phyloP scores from a whole-genome alignment of 2,329 filamentous ascomycete genomes.

The Hymenoscyphus fructigenus region DNA sequence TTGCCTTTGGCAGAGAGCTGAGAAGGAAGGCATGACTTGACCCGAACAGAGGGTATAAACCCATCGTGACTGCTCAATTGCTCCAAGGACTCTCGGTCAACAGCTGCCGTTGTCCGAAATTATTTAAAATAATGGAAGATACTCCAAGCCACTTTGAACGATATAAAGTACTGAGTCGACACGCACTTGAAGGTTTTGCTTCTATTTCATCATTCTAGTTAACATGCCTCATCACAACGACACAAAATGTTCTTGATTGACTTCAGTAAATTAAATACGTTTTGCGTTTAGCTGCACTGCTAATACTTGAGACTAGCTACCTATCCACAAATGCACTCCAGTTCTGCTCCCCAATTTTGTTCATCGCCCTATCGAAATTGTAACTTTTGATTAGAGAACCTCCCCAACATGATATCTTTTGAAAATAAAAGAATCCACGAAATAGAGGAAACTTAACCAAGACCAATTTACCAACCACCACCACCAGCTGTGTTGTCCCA shows the following conservation, averaged over 20 bases:
- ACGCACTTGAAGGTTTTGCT: no score
- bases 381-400: not conserved
- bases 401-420: not conserved
- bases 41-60: no score
- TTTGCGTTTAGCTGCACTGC: not conserved
- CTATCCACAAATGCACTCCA: not conserved
- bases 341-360: not conserved
- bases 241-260: not conserved
- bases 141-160: no score
- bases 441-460: not conserved
- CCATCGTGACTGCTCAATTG: no score
- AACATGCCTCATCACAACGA: no score
- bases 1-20: no score
- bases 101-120: no score
- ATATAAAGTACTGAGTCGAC: no score
- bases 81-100: no score
- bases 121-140: no score
- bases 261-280: not conserved
- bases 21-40: no score
- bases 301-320: not conserved
- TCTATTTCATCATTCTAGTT: no score
- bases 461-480: conserved; percentile 4
- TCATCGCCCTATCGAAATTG: conserved; percentile 2
- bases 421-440: not conserved
- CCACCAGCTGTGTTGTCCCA: conserved; percentile 1